Base-by-base conservation (phyloP, 2,329 filamentous ascomycete species). In the Colletotrichum noveboracense region DNA sequence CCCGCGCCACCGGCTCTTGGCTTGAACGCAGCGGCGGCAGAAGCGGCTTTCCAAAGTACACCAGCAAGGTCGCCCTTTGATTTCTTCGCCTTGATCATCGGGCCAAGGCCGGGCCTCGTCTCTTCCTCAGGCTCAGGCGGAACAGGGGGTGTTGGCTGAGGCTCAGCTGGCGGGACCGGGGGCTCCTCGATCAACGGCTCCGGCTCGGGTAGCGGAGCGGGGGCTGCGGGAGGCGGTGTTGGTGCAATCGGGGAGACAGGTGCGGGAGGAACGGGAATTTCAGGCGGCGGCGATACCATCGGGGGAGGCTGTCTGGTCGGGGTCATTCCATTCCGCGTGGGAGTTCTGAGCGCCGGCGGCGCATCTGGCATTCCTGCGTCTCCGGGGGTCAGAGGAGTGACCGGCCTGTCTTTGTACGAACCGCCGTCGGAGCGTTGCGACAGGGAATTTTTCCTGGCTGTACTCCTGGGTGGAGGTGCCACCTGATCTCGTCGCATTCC, bases 1-100 rank as follows among this genome's bases (percentile, higher is more conserved):
- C 93, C 96, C 26, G 95, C 96, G 78, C 96, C 96, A 73, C 96
- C 96, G 38, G 93, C 93, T 74, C 96, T 92, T 24, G 96, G 96
- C 81, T 96, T 97, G 86, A 98, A 98, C 10, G 86, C 85, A 14
- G 80, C 81, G 2, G 90, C 89, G 28, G 94, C 92, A 71, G 89
- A 92, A 1, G 95, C 95, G 28, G 95, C 95, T 84, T 95, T 97
- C 85, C 94, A 94, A 76, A 98, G 91, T 7, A 91, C 90, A 43
- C 91, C 93, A 24, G 94, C 94, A 79, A 97, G 89, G 72, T 97
- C 93, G n/a, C 88, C 90, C 77, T 90, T 92, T 2, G 92, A 93
- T 76, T 91, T 91, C 81, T 95, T 95, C 77, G 93, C 92, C 84
- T 95, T 96, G 80, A 98, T 94, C 96, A 98, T 98, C 3, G 96